Conservation (phyloP, 1,139 yeast species). For the Protomyces inouyei region DNA sequence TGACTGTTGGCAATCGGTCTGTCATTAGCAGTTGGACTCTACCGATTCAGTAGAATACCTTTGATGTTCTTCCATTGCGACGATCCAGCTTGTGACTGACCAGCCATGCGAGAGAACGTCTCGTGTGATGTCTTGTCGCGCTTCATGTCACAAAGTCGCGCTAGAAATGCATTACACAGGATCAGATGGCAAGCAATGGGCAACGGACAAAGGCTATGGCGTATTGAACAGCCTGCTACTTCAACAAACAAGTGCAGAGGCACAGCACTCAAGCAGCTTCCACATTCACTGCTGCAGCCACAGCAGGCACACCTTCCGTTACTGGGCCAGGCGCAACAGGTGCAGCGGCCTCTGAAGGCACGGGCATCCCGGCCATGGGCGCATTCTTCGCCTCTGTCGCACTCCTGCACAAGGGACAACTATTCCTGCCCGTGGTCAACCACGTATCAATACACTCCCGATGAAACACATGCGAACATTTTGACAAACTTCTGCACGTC, state of each 20-base stretch:
- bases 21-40: neutral
- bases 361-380: neutral
- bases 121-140: neutral
- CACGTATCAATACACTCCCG: conserved; percentile 53
- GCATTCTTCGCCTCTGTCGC: conserved; percentile 10
- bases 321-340: neutral
- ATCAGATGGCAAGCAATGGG: no score
- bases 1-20: conserved; percentile 22
- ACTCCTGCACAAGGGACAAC: conserved; percentile 50
- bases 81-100: neutral
- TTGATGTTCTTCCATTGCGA: neutral
- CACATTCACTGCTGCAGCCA: no score
- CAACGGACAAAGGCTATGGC: no score
- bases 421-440: conserved; percentile 52
- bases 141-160: neutral
- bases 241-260: no score
- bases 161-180: neutral
- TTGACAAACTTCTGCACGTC: conserved; percentile 44
- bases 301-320: no score
- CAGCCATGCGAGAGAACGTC: neutral
- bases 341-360: neutral
- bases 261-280: no score
- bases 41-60: neutral
- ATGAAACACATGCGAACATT: conserved; percentile 52
- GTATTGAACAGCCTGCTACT: no score